Evolutionary conservation across 768 basidiomycete species (phyloP).

Genomic region (Suillus spraguei): DNA sequence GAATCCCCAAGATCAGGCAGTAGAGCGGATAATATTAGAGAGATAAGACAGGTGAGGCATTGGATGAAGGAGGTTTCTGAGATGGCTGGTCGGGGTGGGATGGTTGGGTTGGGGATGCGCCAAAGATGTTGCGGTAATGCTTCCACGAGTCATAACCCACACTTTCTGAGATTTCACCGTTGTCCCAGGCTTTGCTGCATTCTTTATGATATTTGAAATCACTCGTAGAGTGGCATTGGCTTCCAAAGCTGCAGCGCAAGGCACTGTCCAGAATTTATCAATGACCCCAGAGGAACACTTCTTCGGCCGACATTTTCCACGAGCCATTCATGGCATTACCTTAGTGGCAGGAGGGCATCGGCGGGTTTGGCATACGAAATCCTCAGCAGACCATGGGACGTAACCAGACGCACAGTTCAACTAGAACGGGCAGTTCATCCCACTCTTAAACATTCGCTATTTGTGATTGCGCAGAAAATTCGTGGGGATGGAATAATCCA

Average conservation of each 20-base stretch:
- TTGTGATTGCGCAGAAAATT: conserved; percentile 38
- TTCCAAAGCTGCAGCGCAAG: conserved; percentile 34
- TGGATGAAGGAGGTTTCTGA: conserved; percentile 80
- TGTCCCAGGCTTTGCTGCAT: conserved; percentile 72
- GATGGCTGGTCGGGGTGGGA: conserved; percentile 82
- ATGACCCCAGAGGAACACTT: conserved; percentile 19
- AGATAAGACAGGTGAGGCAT: conserved; percentile 64
- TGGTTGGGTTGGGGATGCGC: conserved; percentile 78
- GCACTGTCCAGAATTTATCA: conserved; percentile 21
- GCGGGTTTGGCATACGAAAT: conserved; percentile 79
- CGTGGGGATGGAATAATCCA: conserved; percentile 52
- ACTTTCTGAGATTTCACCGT: conserved; percentile 12
- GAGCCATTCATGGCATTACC: conserved; percentile 58
- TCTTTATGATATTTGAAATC: conserved; percentile 78
- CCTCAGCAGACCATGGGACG: conserved; percentile 70
- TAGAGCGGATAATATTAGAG: conserved; percentile 42
- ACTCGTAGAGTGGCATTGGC: conserved; percentile 61
- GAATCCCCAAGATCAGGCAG: conserved; percentile 25
- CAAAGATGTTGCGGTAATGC: conserved; percentile 72
- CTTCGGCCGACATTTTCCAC: conserved; percentile 44
- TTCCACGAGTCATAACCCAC: conserved; percentile 1
- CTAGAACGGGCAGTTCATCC: conserved; percentile 31
- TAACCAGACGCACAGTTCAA: conserved; percentile 56
- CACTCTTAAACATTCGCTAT: conserved; percentile 20
- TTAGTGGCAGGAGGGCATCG: conserved; percentile 69